Evolutionary conservation across 768 basidiomycete species (phyloP).

Genomic region (Calocybe cyanea): DNA sequence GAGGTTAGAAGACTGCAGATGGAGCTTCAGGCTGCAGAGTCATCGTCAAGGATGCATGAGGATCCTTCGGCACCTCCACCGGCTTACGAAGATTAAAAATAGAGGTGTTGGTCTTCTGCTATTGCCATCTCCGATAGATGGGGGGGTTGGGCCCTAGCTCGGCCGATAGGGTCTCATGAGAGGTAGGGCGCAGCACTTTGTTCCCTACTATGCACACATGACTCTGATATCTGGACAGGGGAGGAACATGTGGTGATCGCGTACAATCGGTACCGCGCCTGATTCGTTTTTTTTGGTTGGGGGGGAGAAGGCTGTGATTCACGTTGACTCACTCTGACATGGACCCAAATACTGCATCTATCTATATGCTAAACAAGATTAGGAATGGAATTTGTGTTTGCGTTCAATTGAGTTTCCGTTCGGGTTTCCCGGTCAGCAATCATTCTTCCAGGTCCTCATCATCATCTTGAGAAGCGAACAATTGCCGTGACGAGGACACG

Average conservation of each 20-base stretch:
- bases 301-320: too few relatives aligned
- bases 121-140: neutral
- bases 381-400: too few relatives aligned
- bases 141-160: neutral
- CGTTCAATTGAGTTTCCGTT: neutral
- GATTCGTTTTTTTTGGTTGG: too few relatives aligned
- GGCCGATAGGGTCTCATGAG: neutral
- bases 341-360: neutral
- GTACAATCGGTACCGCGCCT: neutral
- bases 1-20: conserved; percentile 13
- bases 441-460: too few relatives aligned
- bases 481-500: too few relatives aligned
- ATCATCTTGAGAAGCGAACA: too few relatives aligned
- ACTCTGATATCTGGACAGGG: neutral
- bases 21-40: conserved; percentile 6
- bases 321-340: neutral
- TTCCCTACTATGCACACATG: neutral
- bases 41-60: conserved; percentile 2
- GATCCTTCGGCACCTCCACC: conserved; percentile 14
- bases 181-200: too few relatives aligned
- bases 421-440: too few relatives aligned
- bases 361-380: neutral
- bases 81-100: conserved; percentile 14
- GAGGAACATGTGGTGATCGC: neutral
- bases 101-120: neutral